Base-by-base conservation (phyloP, 345 rosid species). In the Brassica juncea region DNA sequence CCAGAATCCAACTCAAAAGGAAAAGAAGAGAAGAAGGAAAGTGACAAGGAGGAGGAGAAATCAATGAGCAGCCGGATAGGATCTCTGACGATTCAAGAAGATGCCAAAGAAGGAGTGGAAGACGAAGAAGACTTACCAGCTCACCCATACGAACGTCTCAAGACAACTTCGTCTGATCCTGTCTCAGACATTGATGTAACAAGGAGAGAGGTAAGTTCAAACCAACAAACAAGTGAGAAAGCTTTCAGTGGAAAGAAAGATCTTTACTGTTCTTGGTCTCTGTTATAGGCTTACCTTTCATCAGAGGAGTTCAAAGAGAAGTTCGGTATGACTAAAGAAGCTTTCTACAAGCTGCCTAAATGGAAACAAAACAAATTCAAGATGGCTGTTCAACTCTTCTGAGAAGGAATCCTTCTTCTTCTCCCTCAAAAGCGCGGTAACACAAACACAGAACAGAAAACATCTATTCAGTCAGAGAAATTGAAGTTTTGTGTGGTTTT, bases 291-390 rank as follows among this genome's bases (percentile, higher is more conserved):
- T n/a, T 96, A 93, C 82, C 88, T 96, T 52, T 90, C 99, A 66
- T 54, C 87, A 0, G 90, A 76, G 25, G 99, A 92, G 84, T 96
- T 96, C 86, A 88, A 82, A 76, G 98, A 93, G 90, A 92, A 90
- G 80, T 92, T 96, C 4, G 97, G 97, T 70, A 92, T 92, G 99
- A 10, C 86, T 25, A 96, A 89, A 77, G 89, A 84, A 77, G 97
- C 87, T 32, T 96, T 96, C 89, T 81, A 85, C 81, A 90, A 91
- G 91, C 84, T 93, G 81, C 94, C 99, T 0, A 96, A 93, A 84
- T 96, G 99, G 99, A 96, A 94, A 82, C 98, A 93, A 75, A 96
- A 93, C 94, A 96, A 96, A 86, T 94, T 88, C 80, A 96, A 96
- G 80, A 93, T 93, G 97, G 92, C 93, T 70, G 88, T 92, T 85